Base-by-base conservation (phyloP, 805 yeast species). In the Cyberlindnera suaveolens region DNA sequence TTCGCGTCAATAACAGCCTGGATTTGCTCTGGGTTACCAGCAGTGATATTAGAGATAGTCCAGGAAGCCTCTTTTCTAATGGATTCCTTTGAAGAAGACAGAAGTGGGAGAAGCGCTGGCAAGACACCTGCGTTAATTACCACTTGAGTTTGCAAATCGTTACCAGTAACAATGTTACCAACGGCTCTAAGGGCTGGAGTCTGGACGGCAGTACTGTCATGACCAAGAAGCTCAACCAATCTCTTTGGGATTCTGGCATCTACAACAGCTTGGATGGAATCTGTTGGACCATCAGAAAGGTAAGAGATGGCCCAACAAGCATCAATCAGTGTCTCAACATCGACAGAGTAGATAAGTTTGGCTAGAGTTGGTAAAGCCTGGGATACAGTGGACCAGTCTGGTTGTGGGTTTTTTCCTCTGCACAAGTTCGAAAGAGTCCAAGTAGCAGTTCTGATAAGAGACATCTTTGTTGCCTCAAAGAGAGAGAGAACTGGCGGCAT, bases 291-390 rank as follows among this genome's bases (percentile, higher is more conserved):
- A 65, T 93, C 99, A 41, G 93, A 82, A 45, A 93, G 68, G 64
- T 93, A 93, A 1, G 96, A 87, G 42, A 93, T 89, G 13, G 98
- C 97, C 99, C 99, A 93, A 69, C 97, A 88, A 33, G 99, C 96
- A 65, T 93, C 99, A 50, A 89, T 87, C 60, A 93, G 72, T 29
- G 96, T 90, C 69, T 93, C 99, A 35, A 83, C 82, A 63, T 93
- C 99, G 50, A 83, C 77, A 11, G 96, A 85, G 63, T 84, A 93
- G 53, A 93, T 85, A 53, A 93, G 75, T 67, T 88, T 86, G 40
- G 97, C 87, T 62, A 93, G 74, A 14, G 95, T 85, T 49, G 98
- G 98, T 56, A 91, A 73, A 34, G 96, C 95, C 54, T 78, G 75
- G 47, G 86, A 83, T 40, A 93, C 96, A 44, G 83, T 70, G 43